Percentiles rank a stretch among this genome's conserved stretches.
These are phyloP conservation scores for Aspergillus ruber DNA, from an alignment of 2,329 filamentous ascomycete genomes.

Conservation along the genomic window DNA sequence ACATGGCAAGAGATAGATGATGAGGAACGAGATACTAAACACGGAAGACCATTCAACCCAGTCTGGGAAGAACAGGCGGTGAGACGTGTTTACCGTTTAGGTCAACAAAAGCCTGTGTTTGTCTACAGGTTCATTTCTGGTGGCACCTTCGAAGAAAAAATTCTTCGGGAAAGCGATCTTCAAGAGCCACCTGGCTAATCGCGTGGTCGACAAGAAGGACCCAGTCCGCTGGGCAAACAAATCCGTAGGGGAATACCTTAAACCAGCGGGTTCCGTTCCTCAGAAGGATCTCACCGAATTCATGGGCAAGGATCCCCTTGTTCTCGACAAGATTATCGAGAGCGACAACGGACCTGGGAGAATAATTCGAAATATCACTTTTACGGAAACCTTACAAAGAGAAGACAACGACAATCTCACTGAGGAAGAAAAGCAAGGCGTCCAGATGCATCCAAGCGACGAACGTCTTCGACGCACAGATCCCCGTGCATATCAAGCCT, in stretches of 20 bases:
- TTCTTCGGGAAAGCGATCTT: constrained; percentile 74
- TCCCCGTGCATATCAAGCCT: constrained; percentile 25
- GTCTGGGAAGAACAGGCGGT: constrained; percentile 79
- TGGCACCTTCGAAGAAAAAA: constrained; percentile 69
- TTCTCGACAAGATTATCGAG: constrained; percentile 52
- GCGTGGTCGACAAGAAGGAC: constrained; percentile 79
- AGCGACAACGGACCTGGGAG: constrained; percentile 11
- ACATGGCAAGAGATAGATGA: constrained; percentile 58
- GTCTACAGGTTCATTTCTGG: constrained; percentile 76
- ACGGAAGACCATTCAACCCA: constrained; percentile 58
- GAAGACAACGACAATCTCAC: constrained; percentile 61
- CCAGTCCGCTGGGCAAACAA: constrained; percentile 60
- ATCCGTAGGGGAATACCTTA: constrained; percentile 51
- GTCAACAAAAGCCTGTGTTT: constrained; percentile 71
- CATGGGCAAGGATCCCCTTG: constrained; percentile 52
- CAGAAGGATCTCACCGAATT: constrained; percentile 50
- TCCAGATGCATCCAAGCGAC: constrained; percentile 40
- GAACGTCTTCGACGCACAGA: constrained; percentile 34
- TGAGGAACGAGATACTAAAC: constrained; percentile 32
- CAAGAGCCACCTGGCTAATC: constrained; percentile 71
- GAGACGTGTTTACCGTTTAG: constrained; percentile 77
- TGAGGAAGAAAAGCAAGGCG: constrained; percentile 54
- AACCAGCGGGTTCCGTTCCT: constrained; percentile 47
- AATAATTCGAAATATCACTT: constrained; percentile 46
- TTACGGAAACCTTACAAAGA: constrained; percentile 66